phyloP scores from a whole-genome alignment of 2,329 filamentous ascomycete genomes.

The Colletotrichum orchidophilum region DNA sequence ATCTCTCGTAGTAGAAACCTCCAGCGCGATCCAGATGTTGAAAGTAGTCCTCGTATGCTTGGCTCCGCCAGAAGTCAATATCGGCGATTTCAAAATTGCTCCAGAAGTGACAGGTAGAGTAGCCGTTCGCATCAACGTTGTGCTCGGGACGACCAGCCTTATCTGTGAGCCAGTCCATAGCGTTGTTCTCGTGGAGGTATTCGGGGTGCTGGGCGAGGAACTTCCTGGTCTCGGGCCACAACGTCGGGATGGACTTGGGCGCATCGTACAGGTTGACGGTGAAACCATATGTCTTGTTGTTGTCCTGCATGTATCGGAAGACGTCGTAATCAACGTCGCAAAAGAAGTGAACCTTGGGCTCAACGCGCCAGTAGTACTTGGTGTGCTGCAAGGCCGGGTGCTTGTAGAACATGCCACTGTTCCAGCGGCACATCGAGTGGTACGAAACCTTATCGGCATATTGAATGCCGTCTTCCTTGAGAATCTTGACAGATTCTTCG shows the following conservation, averaged over 20 bases:
- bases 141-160: constrained; percentile 79
- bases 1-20: constrained; percentile 98
- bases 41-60: constrained; percentile 94
- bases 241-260: constrained; percentile 82
- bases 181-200: constrained; percentile 84
- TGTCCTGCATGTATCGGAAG: constrained; percentile 96
- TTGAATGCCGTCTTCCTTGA: constrained; percentile 87
- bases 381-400: constrained; percentile 85
- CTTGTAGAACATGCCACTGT: constrained; percentile 97
- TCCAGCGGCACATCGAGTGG: constrained; percentile 99
- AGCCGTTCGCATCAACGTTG: constrained; percentile 84
- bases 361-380: constrained; percentile 98
- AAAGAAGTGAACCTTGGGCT: constrained; percentile 99
- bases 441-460: constrained; percentile 91
- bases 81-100: constrained; percentile 98
- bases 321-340: constrained; percentile 99
- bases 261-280: constrained; percentile 97
- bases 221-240: constrained; percentile 96
- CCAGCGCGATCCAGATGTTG: constrained; percentile 92
- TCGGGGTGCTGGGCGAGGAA: constrained; percentile 88
- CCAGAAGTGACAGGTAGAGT: constrained; percentile 99
- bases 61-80: constrained; percentile 90
- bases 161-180: constrained; percentile 88
- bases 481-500: constrained; percentile 81
- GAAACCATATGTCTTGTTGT: constrained; percentile 99